phyloP scores from a whole-genome alignment of 2,329 filamentous ascomycete genomes.

The Aureobasidium mangrovei region DNA sequence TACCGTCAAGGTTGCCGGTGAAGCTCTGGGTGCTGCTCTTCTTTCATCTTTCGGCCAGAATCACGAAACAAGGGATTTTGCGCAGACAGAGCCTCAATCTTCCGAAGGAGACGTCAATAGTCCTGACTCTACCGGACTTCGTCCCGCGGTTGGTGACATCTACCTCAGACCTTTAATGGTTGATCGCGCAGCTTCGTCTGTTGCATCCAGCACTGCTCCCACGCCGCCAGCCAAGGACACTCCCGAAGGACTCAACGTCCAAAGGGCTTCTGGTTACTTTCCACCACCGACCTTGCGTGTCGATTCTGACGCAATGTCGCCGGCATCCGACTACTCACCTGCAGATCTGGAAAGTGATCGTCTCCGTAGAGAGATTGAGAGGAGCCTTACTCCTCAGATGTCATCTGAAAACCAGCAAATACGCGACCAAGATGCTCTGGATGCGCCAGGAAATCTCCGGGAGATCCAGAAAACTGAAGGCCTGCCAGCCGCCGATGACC shows the following conservation, averaged over 20 bases:
- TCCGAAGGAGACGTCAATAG: constrained; percentile 24
- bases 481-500: not conserved
- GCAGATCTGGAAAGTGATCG: constrained; percentile 62
- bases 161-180: constrained; percentile 31
- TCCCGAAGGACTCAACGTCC: constrained; percentile 18
- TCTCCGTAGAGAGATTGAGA: constrained; percentile 65
- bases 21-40: constrained; percentile 40
- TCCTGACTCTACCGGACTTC: not conserved
- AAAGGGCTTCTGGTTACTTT: constrained; percentile 29
- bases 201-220: constrained; percentile 32
- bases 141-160: constrained; percentile 26
- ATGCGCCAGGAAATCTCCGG: constrained; percentile 21
- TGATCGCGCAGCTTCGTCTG: constrained; percentile 29
- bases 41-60: constrained; percentile 28
- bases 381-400: constrained; percentile 50
- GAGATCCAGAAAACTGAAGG: constrained; percentile 9
- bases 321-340: constrained; percentile 32
- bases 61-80: constrained; percentile 28
- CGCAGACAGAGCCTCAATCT: constrained; percentile 14
- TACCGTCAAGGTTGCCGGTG: constrained; percentile 39
- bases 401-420: constrained; percentile 14
- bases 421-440: constrained; percentile 23
- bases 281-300: constrained; percentile 21
- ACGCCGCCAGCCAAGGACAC: constrained; percentile 41
- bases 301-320: not conserved